Evolutionary conservation across 1,284 basidiomycete genomes (phyloP), one percentile per base, ranked within the genome.

Genomic region (Veloporphyrellus conicus): DNA sequence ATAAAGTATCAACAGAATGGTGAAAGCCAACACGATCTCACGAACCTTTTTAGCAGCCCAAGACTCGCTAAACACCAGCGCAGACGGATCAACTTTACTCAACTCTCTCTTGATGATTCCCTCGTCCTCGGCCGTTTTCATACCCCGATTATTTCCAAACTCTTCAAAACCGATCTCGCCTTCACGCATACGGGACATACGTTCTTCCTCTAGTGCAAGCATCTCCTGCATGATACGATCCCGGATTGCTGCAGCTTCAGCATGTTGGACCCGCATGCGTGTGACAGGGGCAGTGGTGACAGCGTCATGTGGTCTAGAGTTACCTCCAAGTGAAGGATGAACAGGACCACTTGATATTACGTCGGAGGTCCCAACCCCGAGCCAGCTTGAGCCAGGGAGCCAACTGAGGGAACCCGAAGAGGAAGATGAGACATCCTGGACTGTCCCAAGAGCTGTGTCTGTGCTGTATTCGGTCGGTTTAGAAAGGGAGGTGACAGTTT

Each of bases 171-270:
- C 71, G 51, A 84, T 71, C 41, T 78, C 74, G 31, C 76, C 76
- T 49, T 83, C 80, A 48, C 84, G 83, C 95, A 98, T 99, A 14
- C 94, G 80, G 48, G 87, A 81, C 84, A 99, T 95, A 20, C 95
- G 81, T 68, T 98, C 93, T 63, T 99, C 94, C 68, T 99, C 95
- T 22, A 99, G 73, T 33, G 90, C 78, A 61, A 97, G 78, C 95
- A 99, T 99, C 75, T 99, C 95, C 60, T 90, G 83, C 96, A 99
- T 99, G 60, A 99, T 99, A 22, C 93, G 79, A 58, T 93, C 90
- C 14, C 91, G 81, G 57, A 99, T 99, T 1, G 88, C 88, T 1
- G 90, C 78, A 1, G 92, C 93, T 65, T 96, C 90, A 2, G 83
- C 74, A 12, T 82, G 77, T 48, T 88, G 85, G 10, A 97, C 71